Percentiles rank a stretch among this genome's conserved stretches.
phyloP scores from a whole-genome alignment of 148 eudicot species.

The Chenopodium formosanum region DNA sequence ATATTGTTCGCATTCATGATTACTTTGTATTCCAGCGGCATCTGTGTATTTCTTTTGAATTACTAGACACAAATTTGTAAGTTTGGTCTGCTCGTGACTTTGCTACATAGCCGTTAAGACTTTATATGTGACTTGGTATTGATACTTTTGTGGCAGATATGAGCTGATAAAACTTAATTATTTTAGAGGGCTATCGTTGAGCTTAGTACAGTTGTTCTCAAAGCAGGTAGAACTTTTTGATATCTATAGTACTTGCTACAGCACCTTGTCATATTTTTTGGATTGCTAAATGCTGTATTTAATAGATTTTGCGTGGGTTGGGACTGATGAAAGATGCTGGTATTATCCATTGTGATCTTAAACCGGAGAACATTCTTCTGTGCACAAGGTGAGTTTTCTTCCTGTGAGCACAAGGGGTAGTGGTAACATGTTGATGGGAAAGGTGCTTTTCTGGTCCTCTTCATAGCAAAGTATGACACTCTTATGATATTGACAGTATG shows the following conservation, averaged over 20 bases:
- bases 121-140: slow-evolving; percentile 12
- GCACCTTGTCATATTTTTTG: slow-evolving; percentile 4
- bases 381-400: slow-evolving; percentile 68
- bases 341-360: slow-evolving; percentile 93
- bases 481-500: slow-evolving; percentile 50
- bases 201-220: slow-evolving; percentile 92
- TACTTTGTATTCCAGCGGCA: slow-evolving; percentile 87
- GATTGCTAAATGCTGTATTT: slow-evolving; percentile 11
- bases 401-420: slow-evolving; percentile 7
- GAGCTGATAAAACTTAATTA: slow-evolving; percentile 86
- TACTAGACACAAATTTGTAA: slow-evolving; percentile 88
- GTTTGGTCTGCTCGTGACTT: slow-evolving; percentile 26
- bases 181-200: slow-evolving; percentile 83
- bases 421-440: neutral
- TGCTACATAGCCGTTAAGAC: slow-evolving; percentile 12
- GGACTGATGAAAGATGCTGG: slow-evolving; percentile 95
- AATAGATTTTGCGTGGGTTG: slow-evolving; percentile 83
- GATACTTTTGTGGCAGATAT: slow-evolving; percentile 46
- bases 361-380: slow-evolving; percentile 95
- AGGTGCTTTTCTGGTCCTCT: slow-evolving; percentile 5
- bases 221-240: slow-evolving; percentile 59
- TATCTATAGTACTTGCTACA: slow-evolving; percentile 8
- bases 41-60: slow-evolving; percentile 87
- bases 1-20: slow-evolving; percentile 93
- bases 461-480: slow-evolving; percentile 20